Conservation (phyloP, 768 basidiomycete genomes). For the Dacryopinax spathularia region DNA sequence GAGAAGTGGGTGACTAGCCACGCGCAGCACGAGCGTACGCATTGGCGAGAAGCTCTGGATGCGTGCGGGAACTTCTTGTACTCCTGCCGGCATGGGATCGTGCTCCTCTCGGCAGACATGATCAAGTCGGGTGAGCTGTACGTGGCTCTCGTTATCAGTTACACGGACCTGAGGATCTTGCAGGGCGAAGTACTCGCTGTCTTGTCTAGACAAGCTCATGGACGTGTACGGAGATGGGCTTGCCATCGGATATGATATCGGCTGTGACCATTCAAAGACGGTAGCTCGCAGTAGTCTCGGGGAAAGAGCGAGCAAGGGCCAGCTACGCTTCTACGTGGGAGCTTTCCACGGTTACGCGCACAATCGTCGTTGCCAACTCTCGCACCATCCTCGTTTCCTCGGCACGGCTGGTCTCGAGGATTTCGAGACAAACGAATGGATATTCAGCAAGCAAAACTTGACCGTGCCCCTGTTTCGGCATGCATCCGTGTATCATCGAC, state of each 20-base stretch:
- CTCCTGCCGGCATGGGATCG: constrained; percentile 25
- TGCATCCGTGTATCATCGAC: constrained; percentile 14
- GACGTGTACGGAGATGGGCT: constrained; percentile 1
- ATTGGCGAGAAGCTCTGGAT: constrained; percentile 20
- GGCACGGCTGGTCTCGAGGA: too few species aligned
- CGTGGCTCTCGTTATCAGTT: constrained; percentile 17
- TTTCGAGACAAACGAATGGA: too few species aligned
- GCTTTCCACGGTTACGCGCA: too few species aligned
- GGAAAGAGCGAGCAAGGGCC: too few species aligned
- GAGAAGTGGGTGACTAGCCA: neutral
- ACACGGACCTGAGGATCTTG: neutral
- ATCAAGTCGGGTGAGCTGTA: constrained; percentile 35
- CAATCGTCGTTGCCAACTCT: constrained; percentile 19
- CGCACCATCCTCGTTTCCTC: too few species aligned
- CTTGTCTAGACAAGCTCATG: constrained; percentile 2
- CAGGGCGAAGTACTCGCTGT: constrained; percentile 11
- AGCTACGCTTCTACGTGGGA: constrained; percentile 12
- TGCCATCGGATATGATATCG: constrained; percentile 11
- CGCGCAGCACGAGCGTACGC: constrained; percentile 19
- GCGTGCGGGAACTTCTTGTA: constrained; percentile 28
- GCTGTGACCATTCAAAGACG: constrained; percentile 8
- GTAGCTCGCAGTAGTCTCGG: neutral
- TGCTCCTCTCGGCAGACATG: constrained; percentile 24
- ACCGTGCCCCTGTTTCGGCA: constrained; percentile 13
- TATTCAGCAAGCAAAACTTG: too few species aligned